Evolutionary conservation across 139 green algal species (phyloP), one percentile per base, ranked within the genome.

Genomic region (Asterochloris sp.): DNA sequence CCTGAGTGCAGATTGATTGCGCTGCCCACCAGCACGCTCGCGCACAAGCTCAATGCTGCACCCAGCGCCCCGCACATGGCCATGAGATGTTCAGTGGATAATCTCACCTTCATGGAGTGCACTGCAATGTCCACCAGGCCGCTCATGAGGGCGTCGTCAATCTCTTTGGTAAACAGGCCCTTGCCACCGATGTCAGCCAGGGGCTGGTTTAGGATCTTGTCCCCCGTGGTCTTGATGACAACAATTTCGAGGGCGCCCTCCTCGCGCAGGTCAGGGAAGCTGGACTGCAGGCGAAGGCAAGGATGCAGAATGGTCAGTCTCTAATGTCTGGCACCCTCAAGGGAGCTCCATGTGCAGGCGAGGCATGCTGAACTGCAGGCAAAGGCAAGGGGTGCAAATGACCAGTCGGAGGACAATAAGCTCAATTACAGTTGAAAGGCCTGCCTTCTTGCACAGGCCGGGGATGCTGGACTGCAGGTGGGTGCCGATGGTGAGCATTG

Each of bases 181-280:
- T 99, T 99, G 81, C 97, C 97, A 73, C 97, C 97, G 73, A 99
- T 99, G 87, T 99, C 97, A 6, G 97, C 94, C 38, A 99, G 93
- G 10, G 97, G 97, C 91, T 98, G 93, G 84, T 94, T 95, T 29
- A 99, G 90, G 21, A 99, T 62, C 90, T 99, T 99, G 91, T 99
- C 97, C n/a, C 97, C 97, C 2, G 97, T 99, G 60, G 97, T 99
- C 88, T 99, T 99, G 89, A 99, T 99, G 92, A 99, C 98, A 26
- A 92, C 86, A 73, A 99, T 99, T 86, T 99, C 97, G 67, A 99
- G 81, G n/a, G 94, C 95, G 38, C 94, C 96, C 23, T 99, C 96
- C 82, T 98, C 93, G 0, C 76, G 73, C 4, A 99, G 93, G 84
- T 98, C 92, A 9, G 95, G 92, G 86, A 97, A 97, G 27, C 74